These are phyloP conservation scores for Ganoderma leucocontextum DNA, from an alignment of 1,284 basidiomycete species.

Conservation along the genomic window DNA sequence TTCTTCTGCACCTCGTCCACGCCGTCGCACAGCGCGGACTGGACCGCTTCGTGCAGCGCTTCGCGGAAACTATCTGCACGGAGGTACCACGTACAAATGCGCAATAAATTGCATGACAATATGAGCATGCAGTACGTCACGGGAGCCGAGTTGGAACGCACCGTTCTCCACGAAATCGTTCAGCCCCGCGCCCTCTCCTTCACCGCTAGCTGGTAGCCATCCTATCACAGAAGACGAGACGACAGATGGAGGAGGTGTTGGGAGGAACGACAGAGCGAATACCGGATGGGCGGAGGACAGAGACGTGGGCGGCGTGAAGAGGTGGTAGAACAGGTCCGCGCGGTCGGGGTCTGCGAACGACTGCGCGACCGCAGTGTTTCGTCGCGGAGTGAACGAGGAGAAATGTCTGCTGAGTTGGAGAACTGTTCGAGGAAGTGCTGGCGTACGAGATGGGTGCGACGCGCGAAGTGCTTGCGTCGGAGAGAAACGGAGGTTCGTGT, in stretches of 20 bases:
- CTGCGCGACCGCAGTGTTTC: constrained; percentile 5
- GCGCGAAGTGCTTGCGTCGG: not conserved
- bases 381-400: not conserved
- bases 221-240: constrained; percentile 68
- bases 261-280: constrained; percentile 72
- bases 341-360: constrained; percentile 60
- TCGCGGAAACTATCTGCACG: constrained; percentile 62
- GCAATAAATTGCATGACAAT: not conserved
- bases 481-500: not conserved
- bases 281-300: constrained; percentile 53
- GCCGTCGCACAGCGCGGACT: constrained; percentile 58
- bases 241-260: constrained; percentile 48
- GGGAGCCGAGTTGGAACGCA: constrained; percentile 39
- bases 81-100: constrained; percentile 4
- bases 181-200: constrained; percentile 57
- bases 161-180: constrained; percentile 77
- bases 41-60: constrained; percentile 66
- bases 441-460: not conserved
- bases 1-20: constrained; percentile 73
- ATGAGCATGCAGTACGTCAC: constrained; percentile 34
- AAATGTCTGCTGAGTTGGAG: not conserved
- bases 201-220: constrained; percentile 68
- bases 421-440: not conserved
- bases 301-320: constrained; percentile 59
- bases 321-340: constrained; percentile 74